phyloP scores from a whole-genome alignment of 305 asterid species.

The Solanum hybrid region DNA sequence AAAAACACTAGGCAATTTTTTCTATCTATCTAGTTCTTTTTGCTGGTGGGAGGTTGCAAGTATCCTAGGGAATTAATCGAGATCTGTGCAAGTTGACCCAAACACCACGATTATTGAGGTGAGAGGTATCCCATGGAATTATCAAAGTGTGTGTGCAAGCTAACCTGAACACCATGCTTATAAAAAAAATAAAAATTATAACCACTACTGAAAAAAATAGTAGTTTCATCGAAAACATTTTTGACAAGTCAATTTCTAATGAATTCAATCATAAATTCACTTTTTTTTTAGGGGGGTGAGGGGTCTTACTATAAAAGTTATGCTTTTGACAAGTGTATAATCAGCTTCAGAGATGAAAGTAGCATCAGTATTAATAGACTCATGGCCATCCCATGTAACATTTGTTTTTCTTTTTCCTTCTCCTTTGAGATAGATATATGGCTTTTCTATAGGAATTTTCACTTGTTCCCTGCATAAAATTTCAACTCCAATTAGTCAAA shows the following conservation, averaged over 20 bases:
- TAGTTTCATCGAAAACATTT: background rate
- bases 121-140: background rate
- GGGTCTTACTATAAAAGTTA: constrained; percentile 40
- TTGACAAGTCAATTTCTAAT: background rate
- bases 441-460: constrained; percentile 31
- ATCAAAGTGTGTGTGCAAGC: background rate
- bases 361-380: constrained; percentile 25
- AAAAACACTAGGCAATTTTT: background rate
- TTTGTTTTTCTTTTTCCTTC: constrained; percentile 25
- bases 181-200: too few species aligned
- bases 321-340: constrained; percentile 33
- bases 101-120: background rate
- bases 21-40: background rate
- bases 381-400: constrained; percentile 36
- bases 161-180: background rate
- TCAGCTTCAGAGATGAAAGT: constrained; percentile 51
- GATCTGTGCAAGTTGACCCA: background rate
- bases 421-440: constrained; percentile 42
- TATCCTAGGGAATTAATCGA: background rate
- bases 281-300: background rate
- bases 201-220: background rate
- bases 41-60: background rate
- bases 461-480: constrained; percentile 39
- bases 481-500: background rate
- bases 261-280: too few species aligned